phyloP scores from a whole-genome alignment of 371 early-diverging fungal species.

The Mortierella sp. region DNA sequence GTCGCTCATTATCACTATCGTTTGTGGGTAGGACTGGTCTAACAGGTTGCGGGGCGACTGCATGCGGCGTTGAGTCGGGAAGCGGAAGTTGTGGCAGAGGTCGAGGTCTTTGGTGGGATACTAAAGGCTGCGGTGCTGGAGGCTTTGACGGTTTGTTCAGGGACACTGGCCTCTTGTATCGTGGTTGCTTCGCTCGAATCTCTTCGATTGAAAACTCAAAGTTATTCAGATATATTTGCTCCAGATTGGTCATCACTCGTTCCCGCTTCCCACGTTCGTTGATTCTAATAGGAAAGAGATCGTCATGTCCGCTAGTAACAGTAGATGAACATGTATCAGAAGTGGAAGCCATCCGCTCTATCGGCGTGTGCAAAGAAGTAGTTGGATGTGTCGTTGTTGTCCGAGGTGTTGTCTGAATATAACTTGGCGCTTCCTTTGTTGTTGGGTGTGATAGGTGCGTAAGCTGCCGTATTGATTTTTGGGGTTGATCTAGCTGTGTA shows the following conservation, averaged over 20 bases:
- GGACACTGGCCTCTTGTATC: background rate
- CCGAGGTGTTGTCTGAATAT: no score
- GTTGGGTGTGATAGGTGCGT: no score
- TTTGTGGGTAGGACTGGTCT: constrained; percentile 1
- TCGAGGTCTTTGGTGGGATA: background rate
- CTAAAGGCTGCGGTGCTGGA: background rate
- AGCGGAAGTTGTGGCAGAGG: background rate
- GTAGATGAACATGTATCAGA: no score
- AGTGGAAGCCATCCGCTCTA: no score
- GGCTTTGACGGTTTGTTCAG: background rate
- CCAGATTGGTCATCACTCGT: constrained; percentile 27
- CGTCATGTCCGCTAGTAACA: background rate
- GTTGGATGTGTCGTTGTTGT: background rate
- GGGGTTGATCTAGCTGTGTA: no score
- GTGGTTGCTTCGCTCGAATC: constrained; percentile 14
- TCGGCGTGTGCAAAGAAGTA: no score
- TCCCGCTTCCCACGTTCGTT: constrained; percentile 10
- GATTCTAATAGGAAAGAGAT: constrained; percentile 8
- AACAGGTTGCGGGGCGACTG: background rate
- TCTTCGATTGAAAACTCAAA: constrained; percentile 35
- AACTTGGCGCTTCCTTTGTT: no score
- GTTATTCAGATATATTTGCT: constrained; percentile 15
- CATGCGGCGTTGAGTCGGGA: background rate
- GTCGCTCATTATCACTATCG: constrained; percentile 16
- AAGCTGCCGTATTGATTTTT: background rate